Evolutionary conservation across 2,329 filamentous ascomycete genomes (phyloP).

Genomic region (Sporothrix brasiliensis): DNA sequence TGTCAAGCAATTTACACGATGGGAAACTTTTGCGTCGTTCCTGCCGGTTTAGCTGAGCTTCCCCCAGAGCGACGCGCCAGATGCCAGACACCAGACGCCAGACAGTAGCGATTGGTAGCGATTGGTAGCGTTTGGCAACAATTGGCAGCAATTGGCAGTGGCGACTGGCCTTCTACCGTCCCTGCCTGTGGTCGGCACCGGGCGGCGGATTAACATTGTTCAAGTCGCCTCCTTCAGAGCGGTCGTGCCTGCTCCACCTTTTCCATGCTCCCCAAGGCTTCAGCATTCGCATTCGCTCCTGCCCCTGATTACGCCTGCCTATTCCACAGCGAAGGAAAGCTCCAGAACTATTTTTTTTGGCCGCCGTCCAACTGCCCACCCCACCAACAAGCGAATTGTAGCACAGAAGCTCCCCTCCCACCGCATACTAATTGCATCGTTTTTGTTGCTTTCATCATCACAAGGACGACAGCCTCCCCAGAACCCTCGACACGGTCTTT

Average conservation of each 20-base stretch:
- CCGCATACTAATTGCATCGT: constrained; percentile 8
- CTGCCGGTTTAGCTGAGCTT: constrained; percentile 19
- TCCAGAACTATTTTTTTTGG: constrained; percentile 34
- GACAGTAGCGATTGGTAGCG: neutral
- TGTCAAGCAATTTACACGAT: neutral
- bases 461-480: constrained; percentile 7
- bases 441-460: constrained; percentile 16
- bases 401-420: constrained; percentile 25
- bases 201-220: constrained; percentile 34
- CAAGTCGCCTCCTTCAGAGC: neutral
- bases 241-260: constrained; percentile 23
- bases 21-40: constrained; percentile 3
- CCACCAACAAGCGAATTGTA: constrained; percentile 24
- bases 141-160: neutral
- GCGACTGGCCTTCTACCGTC: too few species aligned
- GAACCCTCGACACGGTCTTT: neutral
- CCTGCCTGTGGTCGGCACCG: constrained; percentile 25
- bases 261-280: constrained; percentile 26
- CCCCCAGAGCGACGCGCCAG: constrained; percentile 14
- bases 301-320: constrained; percentile 24
- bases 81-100: constrained; percentile 9
- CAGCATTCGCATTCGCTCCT: constrained; percentile 24
- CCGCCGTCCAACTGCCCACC: constrained; percentile 20
- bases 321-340: constrained; percentile 28
- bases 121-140: neutral